phyloP scores from a whole-genome alignment of 176 grass and related monocot genomes.

The Lolium rigidum region DNA sequence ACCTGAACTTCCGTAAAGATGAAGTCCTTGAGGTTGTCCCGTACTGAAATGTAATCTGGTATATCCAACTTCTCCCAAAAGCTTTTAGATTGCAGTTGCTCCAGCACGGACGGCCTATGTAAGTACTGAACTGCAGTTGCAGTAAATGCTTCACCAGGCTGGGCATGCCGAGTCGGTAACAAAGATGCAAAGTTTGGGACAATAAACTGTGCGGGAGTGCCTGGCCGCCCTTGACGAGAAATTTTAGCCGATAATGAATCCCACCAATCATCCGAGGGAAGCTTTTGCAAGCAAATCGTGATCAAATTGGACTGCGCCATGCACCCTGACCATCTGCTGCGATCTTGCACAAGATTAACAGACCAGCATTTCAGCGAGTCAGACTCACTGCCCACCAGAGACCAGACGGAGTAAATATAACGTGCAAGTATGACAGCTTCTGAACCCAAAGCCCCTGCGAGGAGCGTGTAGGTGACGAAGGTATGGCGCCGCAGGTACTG shows the following conservation, averaged over 20 bases:
- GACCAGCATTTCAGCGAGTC: background rate
- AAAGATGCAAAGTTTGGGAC: too few relatives aligned
- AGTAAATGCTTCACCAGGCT: too few relatives aligned
- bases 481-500: background rate
- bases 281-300: background rate
- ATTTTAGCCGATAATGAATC: too few relatives aligned
- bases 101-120: background rate
- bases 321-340: background rate
- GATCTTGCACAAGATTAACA: background rate
- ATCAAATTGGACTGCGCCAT: slow-evolving; percentile 26
- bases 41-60: background rate
- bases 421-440: background rate
- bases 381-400: background rate
- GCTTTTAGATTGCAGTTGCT: background rate
- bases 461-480: background rate
- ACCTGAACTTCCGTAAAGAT: background rate
- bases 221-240: too few relatives aligned
- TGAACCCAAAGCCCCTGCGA: background rate
- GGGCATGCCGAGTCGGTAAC: too few relatives aligned
- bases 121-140: too few relatives aligned
- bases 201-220: too few relatives aligned
- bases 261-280: background rate
- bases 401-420: background rate
- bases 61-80: background rate
- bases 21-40: background rate